Evolutionary conservation across 192 early-diverging fungal genomes (phyloP).

Genomic region (Gryganskiella cystojenkinii): DNA sequence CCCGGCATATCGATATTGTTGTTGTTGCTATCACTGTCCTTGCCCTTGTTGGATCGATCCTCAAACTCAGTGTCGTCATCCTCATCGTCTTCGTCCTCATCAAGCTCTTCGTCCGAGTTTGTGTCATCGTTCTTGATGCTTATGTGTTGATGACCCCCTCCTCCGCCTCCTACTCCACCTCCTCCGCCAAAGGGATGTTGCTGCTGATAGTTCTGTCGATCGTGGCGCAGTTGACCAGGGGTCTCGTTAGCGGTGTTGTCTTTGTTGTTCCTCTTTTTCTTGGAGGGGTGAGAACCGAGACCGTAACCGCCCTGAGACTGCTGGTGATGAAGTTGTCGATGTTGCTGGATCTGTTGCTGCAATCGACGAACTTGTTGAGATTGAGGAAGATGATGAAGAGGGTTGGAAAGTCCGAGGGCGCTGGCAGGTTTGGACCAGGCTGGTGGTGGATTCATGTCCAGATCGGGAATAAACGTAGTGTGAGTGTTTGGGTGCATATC

Average conservation of each 20-base stretch:
- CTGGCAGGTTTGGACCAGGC: conserved; percentile 42
- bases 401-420: conserved; percentile 34
- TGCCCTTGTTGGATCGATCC: background rate
- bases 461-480: conserved; percentile 29
- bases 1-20: conserved; percentile 10
- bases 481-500: conserved; percentile 34
- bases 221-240: background rate
- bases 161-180: conserved; percentile 2
- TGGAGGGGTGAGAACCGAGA: conserved; percentile 12
- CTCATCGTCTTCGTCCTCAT: conserved; percentile 26
- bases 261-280: conserved; percentile 26
- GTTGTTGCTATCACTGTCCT: conserved; percentile 1
- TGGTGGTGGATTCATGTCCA: conserved; percentile 45
- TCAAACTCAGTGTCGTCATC: background rate
- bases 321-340: conserved; percentile 38
- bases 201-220: background rate
- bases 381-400: conserved; percentile 34
- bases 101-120: conserved; percentile 39
- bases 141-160: conserved; percentile 33
- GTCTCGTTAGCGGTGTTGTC: too few relatives aligned
- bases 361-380: conserved; percentile 42
- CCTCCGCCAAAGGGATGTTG: conserved; percentile 16
- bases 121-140: conserved; percentile 44
- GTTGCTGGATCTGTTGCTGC: conserved; percentile 49
- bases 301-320: conserved; percentile 31